Evolutionary conservation across 2,329 filamentous ascomycete genomes (phyloP), one percentile per base, ranked within the genome.

Genomic region (Diaporthe australafricana): DNA sequence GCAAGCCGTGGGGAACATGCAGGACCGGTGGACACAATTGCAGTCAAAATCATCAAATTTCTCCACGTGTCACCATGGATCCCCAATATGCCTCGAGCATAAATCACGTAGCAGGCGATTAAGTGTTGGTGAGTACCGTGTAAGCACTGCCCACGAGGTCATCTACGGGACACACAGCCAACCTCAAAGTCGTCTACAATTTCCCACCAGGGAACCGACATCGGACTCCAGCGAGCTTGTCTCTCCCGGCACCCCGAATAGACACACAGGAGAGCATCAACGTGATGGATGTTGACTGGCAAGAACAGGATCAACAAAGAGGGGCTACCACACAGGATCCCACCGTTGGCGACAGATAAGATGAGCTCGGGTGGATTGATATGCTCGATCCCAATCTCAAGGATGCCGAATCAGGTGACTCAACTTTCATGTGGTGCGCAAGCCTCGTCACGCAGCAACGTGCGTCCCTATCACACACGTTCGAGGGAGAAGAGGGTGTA

Each of bases 321-420:
- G n/a, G 25, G 14, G 60, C 8, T 50, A 20, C 57, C 60, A 50
- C 35, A 30, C n/a, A 65, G 30, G 14, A 65, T 65, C 2, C 60
- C 11, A 38, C 42, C 7, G 60, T 65, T 14, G 45, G 42, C 30
- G n/a, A 9, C 30, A 65, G 60, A 38, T 42, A 42, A 65, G 30
- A 50, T 65, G 60, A 65, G 30, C 30, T 14, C 60, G 20, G 60
- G 45, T 65, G 60, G 60, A 16, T 65, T 38, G 60, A 65, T 38
- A 50, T 65, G 60, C 60, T 27, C 45, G 60, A 40, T 40, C 32
- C 30, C 16, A 27, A 69, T 48, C 42, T 22, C 30, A 30, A 38
- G 67, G 60, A 14, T 50, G 30, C 25, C 27, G 55, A 45, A 73
- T 73, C 72, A 73, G 72, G 56, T 73, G 72, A 73, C 72, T 56